Percentiles rank a stretch among this genome's conserved stretches.
Conservation (phyloP, 345 rosid species). For the Acer negundo region DNA sequence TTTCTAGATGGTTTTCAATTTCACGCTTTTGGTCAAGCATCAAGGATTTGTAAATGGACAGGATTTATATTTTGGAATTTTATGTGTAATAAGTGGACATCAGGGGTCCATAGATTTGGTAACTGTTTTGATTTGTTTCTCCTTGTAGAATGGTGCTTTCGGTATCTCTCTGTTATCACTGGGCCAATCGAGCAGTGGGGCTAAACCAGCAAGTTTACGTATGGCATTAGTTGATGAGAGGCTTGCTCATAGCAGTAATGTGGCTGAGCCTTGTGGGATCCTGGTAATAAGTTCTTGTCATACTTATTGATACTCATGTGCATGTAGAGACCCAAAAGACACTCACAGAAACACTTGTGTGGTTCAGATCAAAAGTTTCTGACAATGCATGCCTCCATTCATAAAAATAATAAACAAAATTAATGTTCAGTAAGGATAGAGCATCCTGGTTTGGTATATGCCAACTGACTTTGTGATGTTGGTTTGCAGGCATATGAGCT, state of each 20-base stretch:
- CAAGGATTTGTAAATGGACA: not conserved
- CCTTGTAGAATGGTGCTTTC: constrained; percentile 43
- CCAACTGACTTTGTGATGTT: constrained; percentile 8
- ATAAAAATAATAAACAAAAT: not conserved
- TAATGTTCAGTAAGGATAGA: not conserved
- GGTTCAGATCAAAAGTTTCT: not conserved
- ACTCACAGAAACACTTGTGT: not conserved
- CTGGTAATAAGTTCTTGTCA: constrained; percentile 43
- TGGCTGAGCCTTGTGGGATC: constrained; percentile 49
- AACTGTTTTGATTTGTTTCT: not conserved
- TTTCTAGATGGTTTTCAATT: not conserved
- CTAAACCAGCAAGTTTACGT: constrained; percentile 26
- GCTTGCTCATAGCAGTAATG: constrained; percentile 38
- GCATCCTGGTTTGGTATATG: not conserved
- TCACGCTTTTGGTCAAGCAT: not conserved
- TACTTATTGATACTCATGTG: not conserved
- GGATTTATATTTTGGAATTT: not conserved
- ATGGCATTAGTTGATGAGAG: constrained; percentile 83
- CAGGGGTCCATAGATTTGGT: not conserved
- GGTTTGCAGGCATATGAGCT: constrained; percentile 84
- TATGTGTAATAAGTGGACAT: not conserved
- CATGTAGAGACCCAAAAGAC: not conserved
- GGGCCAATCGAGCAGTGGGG: constrained; percentile 23
- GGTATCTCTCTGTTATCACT: constrained; percentile 31
- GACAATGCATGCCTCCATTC: not conserved